Conservation (phyloP, 2,329 filamentous ascomycete species). For the Pseudogymnoascus sp. region DNA sequence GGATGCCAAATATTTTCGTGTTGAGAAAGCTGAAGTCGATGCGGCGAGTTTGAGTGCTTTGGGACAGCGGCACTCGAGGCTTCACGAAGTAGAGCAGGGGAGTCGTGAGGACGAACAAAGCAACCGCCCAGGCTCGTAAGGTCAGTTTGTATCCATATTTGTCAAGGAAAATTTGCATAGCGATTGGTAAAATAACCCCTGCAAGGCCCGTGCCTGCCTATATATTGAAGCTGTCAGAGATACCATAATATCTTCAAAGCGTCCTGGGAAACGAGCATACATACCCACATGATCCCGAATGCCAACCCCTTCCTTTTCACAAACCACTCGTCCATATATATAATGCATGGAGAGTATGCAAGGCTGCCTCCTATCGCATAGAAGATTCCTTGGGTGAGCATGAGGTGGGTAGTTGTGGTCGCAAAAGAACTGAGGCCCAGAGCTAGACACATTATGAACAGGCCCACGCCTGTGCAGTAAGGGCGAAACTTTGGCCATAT, state of each 20-base stretch:
- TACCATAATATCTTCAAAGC: slow-evolving; percentile 12
- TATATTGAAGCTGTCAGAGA: slow-evolving; percentile 24
- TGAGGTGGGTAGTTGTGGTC: slow-evolving; percentile 44
- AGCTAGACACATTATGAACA: slow-evolving; percentile 34
- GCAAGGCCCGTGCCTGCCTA: slow-evolving; percentile 39
- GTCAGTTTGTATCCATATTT: slow-evolving; percentile 47
- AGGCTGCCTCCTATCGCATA: slow-evolving; percentile 52
- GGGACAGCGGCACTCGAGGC: slow-evolving; percentile 39
- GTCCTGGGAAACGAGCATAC: slow-evolving; percentile 22
- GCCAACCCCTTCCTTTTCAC: slow-evolving; percentile 50
- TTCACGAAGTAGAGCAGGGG: slow-evolving; percentile 53
- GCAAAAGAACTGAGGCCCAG: slow-evolving; percentile 49
- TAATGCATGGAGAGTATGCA: slow-evolving; percentile 48
- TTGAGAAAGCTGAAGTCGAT: slow-evolving; percentile 33
- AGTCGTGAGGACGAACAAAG: slow-evolving; percentile 43
- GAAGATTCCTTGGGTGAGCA: slow-evolving; percentile 53
- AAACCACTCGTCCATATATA: slow-evolving; percentile 59
- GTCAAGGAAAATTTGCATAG: slow-evolving; percentile 46
- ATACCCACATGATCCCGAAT: slow-evolving; percentile 56
- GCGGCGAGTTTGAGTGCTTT: slow-evolving; percentile 18
- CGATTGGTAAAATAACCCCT: slow-evolving; percentile 44
- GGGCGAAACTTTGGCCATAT: slow-evolving; percentile 34
- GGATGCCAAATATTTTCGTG: slow-evolving; percentile 41
- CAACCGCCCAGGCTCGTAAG: slow-evolving; percentile 45
- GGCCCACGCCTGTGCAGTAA: slow-evolving; percentile 34